phyloP scores from a whole-genome alignment of 139 green algal genomes.

The Helicosporidium sp. region DNA sequence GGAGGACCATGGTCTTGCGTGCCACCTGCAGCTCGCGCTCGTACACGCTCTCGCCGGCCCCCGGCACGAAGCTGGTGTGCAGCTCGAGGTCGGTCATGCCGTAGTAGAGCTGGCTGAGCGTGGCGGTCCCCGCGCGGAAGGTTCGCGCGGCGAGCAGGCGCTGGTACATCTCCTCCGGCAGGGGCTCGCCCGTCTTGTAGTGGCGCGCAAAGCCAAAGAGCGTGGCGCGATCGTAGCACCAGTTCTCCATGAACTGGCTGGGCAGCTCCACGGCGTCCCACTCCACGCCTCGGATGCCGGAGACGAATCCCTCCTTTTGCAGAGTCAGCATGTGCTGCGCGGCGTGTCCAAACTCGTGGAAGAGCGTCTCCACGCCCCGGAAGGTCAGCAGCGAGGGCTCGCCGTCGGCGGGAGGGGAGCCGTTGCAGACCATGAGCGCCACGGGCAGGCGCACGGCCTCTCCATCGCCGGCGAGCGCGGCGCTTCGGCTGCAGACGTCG shows the following conservation, averaged over 20 bases:
- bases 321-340: conserved; percentile 88
- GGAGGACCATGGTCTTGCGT: conserved; percentile 41
- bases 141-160: conserved; percentile 65
- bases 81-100: conserved; percentile 69
- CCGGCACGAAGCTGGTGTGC: conserved; percentile 57
- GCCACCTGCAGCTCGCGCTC: conserved; percentile 46
- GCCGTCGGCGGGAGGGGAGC: conserved; percentile 68
- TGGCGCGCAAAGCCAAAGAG: conserved; percentile 73
- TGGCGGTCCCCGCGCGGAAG: conserved; percentile 56
- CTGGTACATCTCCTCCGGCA: conserved; percentile 77
- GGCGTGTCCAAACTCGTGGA: conserved; percentile 87
- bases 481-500: conserved; percentile 42
- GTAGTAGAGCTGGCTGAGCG: conserved; percentile 81
- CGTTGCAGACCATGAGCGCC: conserved; percentile 91
- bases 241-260: conserved; percentile 85
- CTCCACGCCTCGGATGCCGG: conserved; percentile 74
- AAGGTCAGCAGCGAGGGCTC: conserved; percentile 91
- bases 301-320: conserved; percentile 62
- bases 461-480: conserved; percentile 26
- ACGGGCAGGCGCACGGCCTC: conserved; percentile 60
- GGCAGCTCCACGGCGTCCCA: conserved; percentile 76
- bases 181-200: conserved; percentile 60
- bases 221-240: conserved; percentile 46
- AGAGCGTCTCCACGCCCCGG: conserved; percentile 87
- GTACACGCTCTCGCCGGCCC: conserved; percentile 43